These are phyloP conservation scores for Tolypocladium tundrense DNA, from an alignment of 2,329 filamentous ascomycete genomes.

Conservation along the genomic window DNA sequence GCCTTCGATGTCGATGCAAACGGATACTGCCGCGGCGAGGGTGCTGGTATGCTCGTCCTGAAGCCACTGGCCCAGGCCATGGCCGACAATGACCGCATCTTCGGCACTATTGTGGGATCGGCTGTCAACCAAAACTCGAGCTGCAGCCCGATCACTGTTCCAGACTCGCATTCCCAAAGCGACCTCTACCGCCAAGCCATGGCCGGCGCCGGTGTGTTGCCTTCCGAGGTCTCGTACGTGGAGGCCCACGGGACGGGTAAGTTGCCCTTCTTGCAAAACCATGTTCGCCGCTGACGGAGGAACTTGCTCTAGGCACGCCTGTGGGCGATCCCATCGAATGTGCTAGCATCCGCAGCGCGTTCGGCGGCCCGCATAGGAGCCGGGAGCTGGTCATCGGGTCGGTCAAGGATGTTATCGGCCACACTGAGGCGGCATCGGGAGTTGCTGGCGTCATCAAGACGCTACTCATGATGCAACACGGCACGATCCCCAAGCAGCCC, in stretches of 20 bases:
- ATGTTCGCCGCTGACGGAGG: neutral
- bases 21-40: conserved; percentile 43
- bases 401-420: conserved; percentile 20
- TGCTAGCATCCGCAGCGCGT: conserved; percentile 6
- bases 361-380: conserved; percentile 1
- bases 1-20: conserved; percentile 19
- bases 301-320: conserved; percentile 22
- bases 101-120: conserved; percentile 28
- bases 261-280: neutral
- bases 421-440: conserved; percentile 17
- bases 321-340: conserved; percentile 35
- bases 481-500: conserved; percentile 12
- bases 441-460: conserved; percentile 20
- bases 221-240: conserved; percentile 18
- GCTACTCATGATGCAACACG: conserved; percentile 19
- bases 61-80: conserved; percentile 38
- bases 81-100: conserved; percentile 37
- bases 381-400: conserved; percentile 14
- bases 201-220: conserved; percentile 11
- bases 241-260: conserved; percentile 32
- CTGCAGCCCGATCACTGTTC: conserved; percentile 12
- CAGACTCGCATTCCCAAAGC: conserved; percentile 14
- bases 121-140: conserved; percentile 20
- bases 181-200: conserved; percentile 15
- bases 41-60: conserved; percentile 30